These are phyloP conservation scores for Arctium lappa DNA, from an alignment of 129 eudicot species.

Conservation along the genomic window DNA sequence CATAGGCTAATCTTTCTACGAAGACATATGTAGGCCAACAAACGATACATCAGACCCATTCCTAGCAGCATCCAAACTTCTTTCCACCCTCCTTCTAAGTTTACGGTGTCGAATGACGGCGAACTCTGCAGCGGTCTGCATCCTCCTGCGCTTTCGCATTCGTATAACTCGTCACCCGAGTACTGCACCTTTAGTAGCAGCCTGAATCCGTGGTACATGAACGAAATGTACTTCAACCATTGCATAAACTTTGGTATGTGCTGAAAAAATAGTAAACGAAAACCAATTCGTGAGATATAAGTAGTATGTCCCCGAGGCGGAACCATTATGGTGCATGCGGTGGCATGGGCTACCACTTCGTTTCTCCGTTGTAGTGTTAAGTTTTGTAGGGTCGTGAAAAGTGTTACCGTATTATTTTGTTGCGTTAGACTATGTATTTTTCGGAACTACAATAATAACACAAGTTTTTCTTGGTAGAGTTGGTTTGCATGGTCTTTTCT, in stretches of 20 bases:
- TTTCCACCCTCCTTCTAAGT: constrained; percentile 67
- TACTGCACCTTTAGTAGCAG: constrained; percentile 87
- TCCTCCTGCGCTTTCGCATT: constrained; percentile 69
- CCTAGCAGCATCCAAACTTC: constrained; percentile 91
- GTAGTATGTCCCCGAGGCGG: background rate
- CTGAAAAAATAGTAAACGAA: constrained; percentile 37
- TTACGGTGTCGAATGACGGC: constrained; percentile 77
- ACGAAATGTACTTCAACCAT: constrained; percentile 83
- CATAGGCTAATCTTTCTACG: constrained; percentile 52
- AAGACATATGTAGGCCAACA: constrained; percentile 71
- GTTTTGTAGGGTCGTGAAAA: no score
- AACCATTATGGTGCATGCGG: no score
- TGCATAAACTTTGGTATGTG: constrained; percentile 80
- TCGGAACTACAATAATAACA: no score
- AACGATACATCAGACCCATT: constrained; percentile 75
- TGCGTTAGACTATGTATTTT: no score
- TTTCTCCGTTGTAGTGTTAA: no score
- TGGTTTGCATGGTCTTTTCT: no score
- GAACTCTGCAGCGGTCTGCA: constrained; percentile 81
- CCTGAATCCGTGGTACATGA: constrained; percentile 93
- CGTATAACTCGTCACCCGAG: constrained; percentile 72
- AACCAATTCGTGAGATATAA: background rate
- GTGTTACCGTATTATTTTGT: no score
- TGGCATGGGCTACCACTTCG: no score
- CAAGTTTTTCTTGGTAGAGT: no score